Base-by-base conservation (phyloP, 2,329 filamentous ascomycete species). In the Dothiorella sarmentorum region DNA sequence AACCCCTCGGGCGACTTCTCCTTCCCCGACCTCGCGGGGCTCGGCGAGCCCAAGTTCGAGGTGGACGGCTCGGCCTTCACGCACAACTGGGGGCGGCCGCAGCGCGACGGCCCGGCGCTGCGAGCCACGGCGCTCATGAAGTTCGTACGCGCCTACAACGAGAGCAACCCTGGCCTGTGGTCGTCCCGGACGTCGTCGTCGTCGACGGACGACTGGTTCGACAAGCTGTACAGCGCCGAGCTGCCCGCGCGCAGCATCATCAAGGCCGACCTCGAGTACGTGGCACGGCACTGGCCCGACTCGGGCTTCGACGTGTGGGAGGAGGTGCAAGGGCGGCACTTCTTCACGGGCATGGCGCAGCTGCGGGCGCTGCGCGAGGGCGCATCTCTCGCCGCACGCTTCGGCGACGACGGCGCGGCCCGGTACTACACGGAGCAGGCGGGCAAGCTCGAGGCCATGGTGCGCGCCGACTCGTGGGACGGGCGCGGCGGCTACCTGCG, bases 171-270 rank as follows among this genome's bases (percentile, higher is more conserved):
- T 9, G 62, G 64, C 2, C 61, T 74, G 0, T 75, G 75, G 63
- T 3, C 70, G 76, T 44, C 78, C 82, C 43, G 75, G 89, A 42
- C 92, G 88, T 88, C 89, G 89, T 2, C 92, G 88, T 88, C 89
- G 89, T 2, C 29, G n/a, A 38, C 49, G 58, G 62, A 63, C 7
- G 62, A 68, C 43, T 74, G 71, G 61, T 73, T 70, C 61, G 60
- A 61, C 15, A 66, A 63, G 4, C 66, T 76, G 37, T 78, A 78
- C 56, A 62, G 71, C n/a, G 61, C 70, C 3, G 63, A 63, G 22
- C 62, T 74, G 64, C 66, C 73, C 22, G 66, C 72, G 31, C 63
- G 70, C 60, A 72, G 71, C 65, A 65, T 75, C 31, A 75, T 78
- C 60, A 77, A 78, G 61, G 74, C 75, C 0, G 76, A 78, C 61